Conservation (phyloP, 768 basidiomycete species). For the Trichaptum fuscoviolaceum region DNA sequence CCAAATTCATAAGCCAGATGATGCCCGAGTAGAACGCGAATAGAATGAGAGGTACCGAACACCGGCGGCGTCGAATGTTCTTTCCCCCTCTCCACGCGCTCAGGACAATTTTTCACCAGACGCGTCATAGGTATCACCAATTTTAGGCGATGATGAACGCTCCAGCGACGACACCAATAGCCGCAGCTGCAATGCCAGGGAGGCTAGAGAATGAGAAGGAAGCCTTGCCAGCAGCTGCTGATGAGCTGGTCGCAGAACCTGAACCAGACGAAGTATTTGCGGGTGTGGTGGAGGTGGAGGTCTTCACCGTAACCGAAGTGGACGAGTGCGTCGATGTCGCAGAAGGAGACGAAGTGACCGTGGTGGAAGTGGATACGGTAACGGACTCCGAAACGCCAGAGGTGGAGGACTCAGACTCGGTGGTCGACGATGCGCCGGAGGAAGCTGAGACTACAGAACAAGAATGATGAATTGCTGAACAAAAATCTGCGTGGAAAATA, state of each 20-base stretch:
- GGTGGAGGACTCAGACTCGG: background rate
- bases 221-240: background rate
- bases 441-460: background rate
- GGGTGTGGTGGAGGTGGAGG: background rate
- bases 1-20: background rate
- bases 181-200: background rate
- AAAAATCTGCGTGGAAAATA: background rate
- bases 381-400: background rate
- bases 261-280: background rate
- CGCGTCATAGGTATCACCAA: background rate
- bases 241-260: background rate
- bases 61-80: background rate
- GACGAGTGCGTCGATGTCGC: background rate
- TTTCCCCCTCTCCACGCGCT: background rate
- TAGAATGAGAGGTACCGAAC: background rate
- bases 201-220: background rate
- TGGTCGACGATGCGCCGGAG: background rate
- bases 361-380: background rate
- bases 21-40: background rate
- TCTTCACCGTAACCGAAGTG: background rate
- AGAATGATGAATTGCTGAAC: background rate
- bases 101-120: background rate
- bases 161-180: background rate
- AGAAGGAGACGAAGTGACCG: background rate
- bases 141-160: background rate